Evolutionary conservation across 306 rosid species (phyloP), one percentile per base, ranked within the genome.

Genomic region (Trifolium fragiferum): DNA sequence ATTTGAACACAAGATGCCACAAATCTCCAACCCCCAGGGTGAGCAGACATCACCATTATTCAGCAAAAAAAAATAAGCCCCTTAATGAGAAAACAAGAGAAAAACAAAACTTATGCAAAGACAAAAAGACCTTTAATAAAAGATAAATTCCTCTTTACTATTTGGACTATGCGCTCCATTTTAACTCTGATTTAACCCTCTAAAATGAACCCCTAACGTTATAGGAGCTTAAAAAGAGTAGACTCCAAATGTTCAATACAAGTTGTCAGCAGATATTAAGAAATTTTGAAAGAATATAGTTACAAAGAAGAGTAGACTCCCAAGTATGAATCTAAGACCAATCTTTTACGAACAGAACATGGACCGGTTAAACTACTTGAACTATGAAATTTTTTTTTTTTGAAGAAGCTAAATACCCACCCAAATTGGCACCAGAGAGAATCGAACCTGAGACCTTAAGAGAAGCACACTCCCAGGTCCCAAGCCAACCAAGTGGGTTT

Each of bases 1-100:
- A 71, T 71, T 70, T 76, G 32, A 76, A 61, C 46, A 38, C 86
- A 89, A 94, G 94, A 84, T 75, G 50, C 78, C 59, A 40, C 19
- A 7, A 59, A 59, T 27, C 65, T 13, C n/a, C 49, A 66, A 70
- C 82, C 72, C 86, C 91, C 73, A 86, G 89, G 75, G 79, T 87
- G 67, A 89, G 89, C 66, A 86, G 81, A 69, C 92, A 76, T 83
- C 93, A 93, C 6, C 10, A 23, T 58, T 25, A 58, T 58, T 25
- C 64, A 58, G 4, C 2, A 30, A 30, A 30, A 6, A 6, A 30
- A 1, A 30, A 30, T 30, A 30, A 30, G 33, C 33, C 6, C 1
- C 33, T 30, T 30, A 30, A 30, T 30, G 13, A 12, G 4, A 57
- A 57, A 57, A 57, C 37, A 58, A 23, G 64, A 58, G 38, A 25